Conservation (phyloP, 106 monocot species). For the Allium cepa region DNA sequence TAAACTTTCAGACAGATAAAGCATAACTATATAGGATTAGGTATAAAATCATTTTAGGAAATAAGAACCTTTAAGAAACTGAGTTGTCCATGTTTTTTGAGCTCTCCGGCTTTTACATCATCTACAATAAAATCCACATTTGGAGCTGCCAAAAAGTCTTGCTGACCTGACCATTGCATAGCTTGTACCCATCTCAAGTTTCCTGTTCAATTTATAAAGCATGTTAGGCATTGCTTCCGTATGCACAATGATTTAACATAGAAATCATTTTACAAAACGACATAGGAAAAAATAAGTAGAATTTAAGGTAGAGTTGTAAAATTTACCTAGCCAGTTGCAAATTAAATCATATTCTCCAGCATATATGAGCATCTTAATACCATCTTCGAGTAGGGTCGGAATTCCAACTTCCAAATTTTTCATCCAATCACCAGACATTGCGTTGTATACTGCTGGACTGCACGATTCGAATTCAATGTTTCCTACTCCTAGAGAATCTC, state of each 20-base stretch:
- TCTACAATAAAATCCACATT: constrained; percentile 54
- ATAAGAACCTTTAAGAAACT: constrained; percentile 72
- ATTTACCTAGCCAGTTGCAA: constrained; percentile 58
- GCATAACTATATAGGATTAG: too few relatives aligned
- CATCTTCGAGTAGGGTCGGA: constrained; percentile 52
- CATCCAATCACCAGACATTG: constrained; percentile 86
- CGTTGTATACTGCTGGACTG: constrained; percentile 65
- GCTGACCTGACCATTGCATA: constrained; percentile 90
- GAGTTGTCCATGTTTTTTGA: constrained; percentile 74
- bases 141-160: constrained; percentile 38
- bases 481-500: constrained; percentile 69
- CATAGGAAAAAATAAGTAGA: too few relatives aligned
- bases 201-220: too few relatives aligned
- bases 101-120: constrained; percentile 46
- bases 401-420: constrained; percentile 87
- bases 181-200: constrained; percentile 41
- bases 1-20: too few relatives aligned
- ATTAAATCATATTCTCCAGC: constrained; percentile 95
- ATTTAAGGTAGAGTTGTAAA: too few relatives aligned
- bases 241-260: too few relatives aligned
- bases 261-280: too few relatives aligned
- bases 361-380: constrained; percentile 67
- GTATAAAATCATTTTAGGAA: too few relatives aligned
- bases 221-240: too few relatives aligned
- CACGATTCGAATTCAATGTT: constrained; percentile 76